Evolutionary conservation across 768 basidiomycete genomes (phyloP).

Genomic region (Rhodosporidiobolus odoratus): DNA sequence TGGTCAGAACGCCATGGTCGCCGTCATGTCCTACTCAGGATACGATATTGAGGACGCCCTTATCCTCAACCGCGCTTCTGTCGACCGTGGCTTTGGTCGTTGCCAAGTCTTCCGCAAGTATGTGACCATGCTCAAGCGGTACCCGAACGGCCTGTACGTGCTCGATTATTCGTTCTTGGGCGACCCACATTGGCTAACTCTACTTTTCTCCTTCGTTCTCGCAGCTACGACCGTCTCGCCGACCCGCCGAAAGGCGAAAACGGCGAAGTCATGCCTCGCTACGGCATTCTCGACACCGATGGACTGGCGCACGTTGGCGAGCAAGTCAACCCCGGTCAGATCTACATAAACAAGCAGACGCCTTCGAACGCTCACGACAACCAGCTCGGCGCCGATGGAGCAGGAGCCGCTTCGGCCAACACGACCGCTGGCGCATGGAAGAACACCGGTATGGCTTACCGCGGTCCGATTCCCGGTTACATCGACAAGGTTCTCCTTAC

Average conservation of each 20-base stretch:
- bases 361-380: slow-evolving; percentile 84
- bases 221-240: slow-evolving; percentile 84
- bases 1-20: slow-evolving; percentile 96
- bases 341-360: slow-evolving; percentile 95
- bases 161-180: not conserved
- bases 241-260: slow-evolving; percentile 83
- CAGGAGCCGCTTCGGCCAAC: slow-evolving; percentile 21
- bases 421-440: slow-evolving; percentile 80
- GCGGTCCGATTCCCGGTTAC: slow-evolving; percentile 84
- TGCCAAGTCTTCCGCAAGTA: slow-evolving; percentile 98
- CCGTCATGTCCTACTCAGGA: slow-evolving; percentile 98
- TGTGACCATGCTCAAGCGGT: slow-evolving; percentile 85
- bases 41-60: slow-evolving; percentile 99
- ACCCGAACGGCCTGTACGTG: slow-evolving; percentile 92
- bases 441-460: slow-evolving; percentile 86
- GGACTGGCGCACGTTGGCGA: slow-evolving; percentile 94
- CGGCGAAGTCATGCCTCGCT: slow-evolving; percentile 72
- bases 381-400: slow-evolving; percentile 5
- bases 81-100: slow-evolving; percentile 94
- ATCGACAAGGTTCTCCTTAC: slow-evolving; percentile 98
- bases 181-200: not conserved
- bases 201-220: not conserved
- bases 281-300: slow-evolving; percentile 83
- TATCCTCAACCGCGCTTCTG: slow-evolving; percentile 90
- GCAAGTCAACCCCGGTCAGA: slow-evolving; percentile 82